Evolutionary conservation across 228 moss, liverwort and hornwort genomes (phyloP), one percentile per base, ranked within the genome.

Genomic region (Sphagnum fallax): DNA sequence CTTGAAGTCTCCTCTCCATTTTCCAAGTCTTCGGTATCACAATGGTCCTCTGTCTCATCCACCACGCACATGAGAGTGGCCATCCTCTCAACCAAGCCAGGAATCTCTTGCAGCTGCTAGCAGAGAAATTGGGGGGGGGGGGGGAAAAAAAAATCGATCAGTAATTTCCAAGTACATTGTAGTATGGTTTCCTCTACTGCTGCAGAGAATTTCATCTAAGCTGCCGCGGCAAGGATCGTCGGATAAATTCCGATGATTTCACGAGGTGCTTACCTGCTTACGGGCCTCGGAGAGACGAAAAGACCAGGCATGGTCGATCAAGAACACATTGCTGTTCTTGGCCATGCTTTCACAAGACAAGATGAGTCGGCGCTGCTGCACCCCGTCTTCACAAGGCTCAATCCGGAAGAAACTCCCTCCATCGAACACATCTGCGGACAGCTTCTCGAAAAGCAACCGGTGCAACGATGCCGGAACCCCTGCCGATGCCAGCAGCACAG

Each of bases 271-370:
- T 62, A 93, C 97, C 97, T 98, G 97, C 51, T 85, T 80, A 49
- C 90, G 82, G 68, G 93, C 93, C 75, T 93, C 87, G 32, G 93
- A 60, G 65, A 93, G 82, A 6, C 97, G 91, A 57, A 97, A 97
- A 1, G 97, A 91, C 97, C 97, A 97, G 12, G 97, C 91, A 75
- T 97, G 97, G 61, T 97, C 97, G 9, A 97, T 72, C 58, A 97
- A 81, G 52, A 97, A 97, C 47, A 97, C 93, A 57, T 93, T 81
- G 48, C 88, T 85, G 10, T 89, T 78, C 16, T 78, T 83, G 6
- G 66, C 63, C 74, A 93, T 65, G 51, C 75, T 72, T 7, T 53
- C 66, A 52, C 63, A 66, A 49, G 72, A 78, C 48, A 88, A 11
- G 51, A 91, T 5, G 74, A 91, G 72, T 10, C 80, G 77, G 16